These are phyloP conservation scores for Botryotinia globosa DNA, from an alignment of 2,329 filamentous ascomycete species.

Conservation along the genomic window DNA sequence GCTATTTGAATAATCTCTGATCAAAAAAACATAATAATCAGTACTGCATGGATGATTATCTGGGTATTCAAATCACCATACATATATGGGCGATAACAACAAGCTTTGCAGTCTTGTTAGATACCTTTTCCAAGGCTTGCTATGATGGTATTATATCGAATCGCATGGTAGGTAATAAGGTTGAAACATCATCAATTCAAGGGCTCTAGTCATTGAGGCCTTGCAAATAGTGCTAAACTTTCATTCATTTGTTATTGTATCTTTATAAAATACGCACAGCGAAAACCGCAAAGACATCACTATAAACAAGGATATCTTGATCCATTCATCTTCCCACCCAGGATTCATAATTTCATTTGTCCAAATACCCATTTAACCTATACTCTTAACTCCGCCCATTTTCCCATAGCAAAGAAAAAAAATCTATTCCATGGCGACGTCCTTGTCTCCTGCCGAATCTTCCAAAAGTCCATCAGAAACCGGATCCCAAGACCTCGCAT, in stretches of 20 bases:
- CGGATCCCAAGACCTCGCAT: conserved; percentile 45
- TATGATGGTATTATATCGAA: not conserved
- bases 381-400: conserved; percentile 10
- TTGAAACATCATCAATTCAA: not conserved
- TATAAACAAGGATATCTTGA: not conserved
- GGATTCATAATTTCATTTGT: conserved; percentile 17
- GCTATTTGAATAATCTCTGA: not conserved
- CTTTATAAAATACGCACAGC: not conserved
- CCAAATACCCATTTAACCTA: conserved; percentile 12
- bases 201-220: not conserved
- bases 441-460: conserved; percentile 3
- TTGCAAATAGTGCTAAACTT: not conserved
- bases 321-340: not conserved
- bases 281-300: not conserved
- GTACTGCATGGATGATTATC: not conserved
- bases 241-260: not conserved
- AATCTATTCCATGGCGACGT: conserved; percentile 14
- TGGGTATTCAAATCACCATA: not conserved
- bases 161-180: not conserved
- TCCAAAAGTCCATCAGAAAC: not conserved
- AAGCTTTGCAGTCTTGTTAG: not conserved
- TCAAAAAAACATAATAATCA: not conserved
- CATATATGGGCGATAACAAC: no score
- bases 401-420: not conserved
- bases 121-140: not conserved